phyloP scores from a whole-genome alignment of 495 filamentous ascomycete species.

The Neurospora tetrasperma region DNA sequence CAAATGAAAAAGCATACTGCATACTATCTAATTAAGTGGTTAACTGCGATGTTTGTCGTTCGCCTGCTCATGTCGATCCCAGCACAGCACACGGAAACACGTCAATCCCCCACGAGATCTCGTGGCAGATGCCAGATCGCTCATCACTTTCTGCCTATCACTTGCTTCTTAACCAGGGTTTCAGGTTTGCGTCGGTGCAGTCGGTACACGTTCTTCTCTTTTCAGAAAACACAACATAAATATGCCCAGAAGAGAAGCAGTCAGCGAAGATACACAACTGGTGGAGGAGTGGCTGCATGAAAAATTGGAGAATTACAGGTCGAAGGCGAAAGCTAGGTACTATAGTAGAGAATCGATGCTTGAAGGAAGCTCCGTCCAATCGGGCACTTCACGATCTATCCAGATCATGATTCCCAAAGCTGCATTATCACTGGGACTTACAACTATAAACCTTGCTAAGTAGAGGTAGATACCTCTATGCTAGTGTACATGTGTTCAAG shows the following conservation, averaged over 20 bases:
- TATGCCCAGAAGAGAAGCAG: neutral
- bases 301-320: neutral
- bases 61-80: neutral
- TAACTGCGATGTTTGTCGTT: neutral
- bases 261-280: neutral
- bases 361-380: neutral
- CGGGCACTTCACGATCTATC: neutral
- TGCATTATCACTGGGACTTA: neutral
- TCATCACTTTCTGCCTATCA: neutral
- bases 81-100: neutral
- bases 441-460: neutral
- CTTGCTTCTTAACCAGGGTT: neutral
- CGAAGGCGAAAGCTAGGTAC: neutral
- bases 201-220: neutral
- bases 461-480: neutral
- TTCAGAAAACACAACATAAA: neutral
- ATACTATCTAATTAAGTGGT: neutral
- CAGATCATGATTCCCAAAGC: neutral
- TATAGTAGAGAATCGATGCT: neutral
- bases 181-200: neutral
- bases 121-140: neutral
- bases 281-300: neutral
- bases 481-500: neutral
- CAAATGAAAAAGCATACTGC: neutral
- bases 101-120: neutral